Conservation (phyloP, 306 rosid species). For the Casuarina cunninghamiana region DNA sequence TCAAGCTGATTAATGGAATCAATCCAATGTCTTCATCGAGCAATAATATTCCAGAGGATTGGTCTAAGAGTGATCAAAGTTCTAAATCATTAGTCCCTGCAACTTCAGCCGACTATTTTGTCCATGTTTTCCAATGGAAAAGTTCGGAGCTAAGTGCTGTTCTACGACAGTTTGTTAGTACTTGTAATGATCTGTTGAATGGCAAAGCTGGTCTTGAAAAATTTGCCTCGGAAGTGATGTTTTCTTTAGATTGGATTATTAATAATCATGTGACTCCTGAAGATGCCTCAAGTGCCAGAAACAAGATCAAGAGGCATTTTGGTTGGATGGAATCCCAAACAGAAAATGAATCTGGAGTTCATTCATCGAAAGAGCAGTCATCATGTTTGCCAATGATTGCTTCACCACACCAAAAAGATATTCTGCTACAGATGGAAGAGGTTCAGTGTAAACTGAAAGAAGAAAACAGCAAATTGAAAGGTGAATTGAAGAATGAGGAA, state of each 20-base stretch:
- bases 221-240: conserved; percentile 49
- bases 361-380: conserved; percentile 28
- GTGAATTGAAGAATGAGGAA: conserved; percentile 47
- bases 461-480: conserved; percentile 53
- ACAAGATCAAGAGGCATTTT: conserved; percentile 69
- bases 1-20: conserved; percentile 58
- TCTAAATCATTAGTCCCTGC: conserved; percentile 37
- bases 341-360: conserved; percentile 30
- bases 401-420: conserved; percentile 37
- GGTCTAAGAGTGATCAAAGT: conserved; percentile 38
- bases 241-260: conserved; percentile 64
- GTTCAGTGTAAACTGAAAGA: conserved; percentile 35
- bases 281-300: conserved; percentile 49
- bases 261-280: conserved; percentile 48
- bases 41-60: conserved; percentile 29
- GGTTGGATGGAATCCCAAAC: conserved; percentile 31
- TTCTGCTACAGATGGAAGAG: conserved; percentile 24
- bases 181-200: conserved; percentile 49
- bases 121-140: conserved; percentile 69
- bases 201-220: conserved; percentile 52
- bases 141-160: conserved; percentile 52
- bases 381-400: conserved; percentile 33
- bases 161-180: conserved; percentile 47
- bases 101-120: conserved; percentile 45
- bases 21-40: conserved; percentile 38